Evolutionary conservation across 176 grass and related monocot genomes (phyloP), one percentile per base, ranked within the genome.

Genomic region (Zoysia japonica): DNA sequence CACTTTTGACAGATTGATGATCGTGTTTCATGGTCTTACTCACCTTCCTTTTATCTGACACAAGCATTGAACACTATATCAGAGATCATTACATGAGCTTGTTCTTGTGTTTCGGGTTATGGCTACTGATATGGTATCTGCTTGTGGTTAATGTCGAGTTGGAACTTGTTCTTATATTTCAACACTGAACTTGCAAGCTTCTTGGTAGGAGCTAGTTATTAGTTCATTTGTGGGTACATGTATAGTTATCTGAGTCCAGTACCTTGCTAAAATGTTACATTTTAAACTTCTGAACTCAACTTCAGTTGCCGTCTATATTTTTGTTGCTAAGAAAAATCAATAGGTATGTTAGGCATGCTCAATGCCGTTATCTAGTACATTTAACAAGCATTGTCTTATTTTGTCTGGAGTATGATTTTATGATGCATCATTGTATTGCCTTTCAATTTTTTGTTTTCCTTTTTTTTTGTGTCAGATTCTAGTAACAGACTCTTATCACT

Each of bases 401-500:
- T 54, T 47, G 46, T 54, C 69, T 57, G 4, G 43, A 7, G 6
- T 68, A 46, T 44, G 17, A 78, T 3, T 36, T 70, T 70, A 59
- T 20, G 56, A 37, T 61, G 42, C 15, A 16, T 13, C 20, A 47
- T 80, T 60, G 42, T 42, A 55, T 80, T 48, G 12, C 55, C 12
- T 67, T 59, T 76, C 5, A 51, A 75, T 39, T 49, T 20, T 44
- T 66, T 11, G 0, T 28, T 54, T 74, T 17, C 0, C 17, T 54
- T 74, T 19, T 7, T 7, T 0, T 28, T 62, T 74, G 19, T 84
- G 11, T 71, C 85, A 42, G 65, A 68, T 61, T 70, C 12, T 47
- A 67, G 61, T 61, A 40, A 13, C 65, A 77, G 44, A 83, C 63
- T 77, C 28, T 12, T 51, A 43, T 67, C 42, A 52, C 85, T 11